Evolutionary conservation across 257 asterid species (phyloP).

Genomic region (Solanum gracilifrons): DNA sequence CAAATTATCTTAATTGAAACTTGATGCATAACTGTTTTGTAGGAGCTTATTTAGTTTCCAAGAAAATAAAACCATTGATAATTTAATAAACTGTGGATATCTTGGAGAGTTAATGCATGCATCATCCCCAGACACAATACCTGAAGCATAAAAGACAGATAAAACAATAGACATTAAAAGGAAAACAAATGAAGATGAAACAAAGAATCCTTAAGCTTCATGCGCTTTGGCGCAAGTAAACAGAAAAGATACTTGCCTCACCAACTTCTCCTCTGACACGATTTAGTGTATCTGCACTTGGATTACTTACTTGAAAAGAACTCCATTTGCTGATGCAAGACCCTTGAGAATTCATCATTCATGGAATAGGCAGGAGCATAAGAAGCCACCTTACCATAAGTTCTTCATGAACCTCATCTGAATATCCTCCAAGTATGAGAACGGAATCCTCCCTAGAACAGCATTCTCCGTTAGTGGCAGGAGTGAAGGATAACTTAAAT

Average conservation of each 20-base stretch:
- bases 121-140: background rate
- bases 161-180: background rate
- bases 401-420: constrained; percentile 97
- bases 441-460: constrained; percentile 81
- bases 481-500: background rate
- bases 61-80: background rate
- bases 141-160: background rate
- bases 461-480: background rate
- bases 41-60: background rate
- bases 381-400: constrained; percentile 70
- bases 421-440: constrained; percentile 88
- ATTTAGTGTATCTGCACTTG: constrained; percentile 80
- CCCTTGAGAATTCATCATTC: constrained; percentile 95
- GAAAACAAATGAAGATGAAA: background rate
- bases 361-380: constrained; percentile 93
- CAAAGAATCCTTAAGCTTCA: background rate
- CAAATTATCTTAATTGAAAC: background rate
- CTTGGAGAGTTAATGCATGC: background rate
- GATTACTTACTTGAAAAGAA: constrained; percentile 72
- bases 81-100: background rate
- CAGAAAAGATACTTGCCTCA: constrained; percentile 51
- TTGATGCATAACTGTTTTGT: background rate
- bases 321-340: constrained; percentile 98
- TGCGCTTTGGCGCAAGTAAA: background rate
- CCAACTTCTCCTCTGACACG: constrained; percentile 92